Base-by-base conservation (phyloP, 73 alveolate genomes). In the Paraurostyla sp. region DNA sequence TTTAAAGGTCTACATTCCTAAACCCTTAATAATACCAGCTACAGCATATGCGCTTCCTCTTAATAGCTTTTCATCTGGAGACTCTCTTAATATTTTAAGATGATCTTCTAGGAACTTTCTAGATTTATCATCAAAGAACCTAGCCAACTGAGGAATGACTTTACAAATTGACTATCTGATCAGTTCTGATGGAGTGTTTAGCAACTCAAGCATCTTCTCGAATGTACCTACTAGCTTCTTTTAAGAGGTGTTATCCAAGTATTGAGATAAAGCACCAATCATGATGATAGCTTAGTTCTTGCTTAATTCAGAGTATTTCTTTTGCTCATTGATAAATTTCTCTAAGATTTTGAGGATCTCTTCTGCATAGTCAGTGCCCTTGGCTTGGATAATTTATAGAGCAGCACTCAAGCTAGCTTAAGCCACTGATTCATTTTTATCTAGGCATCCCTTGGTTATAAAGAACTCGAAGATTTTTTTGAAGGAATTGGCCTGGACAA, bases 21-120 rank as follows among this genome's bases (percentile, higher is more conserved):
- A 82, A 16, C 97, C 97, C 69, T 93, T 95, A 15, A 93, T 83
- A 35, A 95, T 57, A 22, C 97, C 98, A 41, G 96, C 95, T 25
- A 92, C 89, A 30, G 94, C 91, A 51, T 62, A 93, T n/a, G 96
- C 96, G 60, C 94, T 65, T 41, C 97, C 97, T 62, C 92, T 87
- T 45, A 85, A 30, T 25, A 49, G 68, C 20, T 80, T 80, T 40
- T 85, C 76, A 45, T 81, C 88, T 38, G 80, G 69, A 36, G 82
- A 59, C 20, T 80, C 88, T 45, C 50, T 36, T 27, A 92, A 59
- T 46, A 62, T 81, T 35, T 60, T 29, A 63, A 95, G 36, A 80
- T 85, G 68, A 36, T 91, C 92, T 33, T 76, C 87, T 16, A 95
- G 60, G 58, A 89, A 65, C 43, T 91, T 68, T 54, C 80, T 89